Evolutionary conservation across 2,329 filamentous ascomycete genomes (phyloP).

Genomic region (Zasmidium cellare): DNA sequence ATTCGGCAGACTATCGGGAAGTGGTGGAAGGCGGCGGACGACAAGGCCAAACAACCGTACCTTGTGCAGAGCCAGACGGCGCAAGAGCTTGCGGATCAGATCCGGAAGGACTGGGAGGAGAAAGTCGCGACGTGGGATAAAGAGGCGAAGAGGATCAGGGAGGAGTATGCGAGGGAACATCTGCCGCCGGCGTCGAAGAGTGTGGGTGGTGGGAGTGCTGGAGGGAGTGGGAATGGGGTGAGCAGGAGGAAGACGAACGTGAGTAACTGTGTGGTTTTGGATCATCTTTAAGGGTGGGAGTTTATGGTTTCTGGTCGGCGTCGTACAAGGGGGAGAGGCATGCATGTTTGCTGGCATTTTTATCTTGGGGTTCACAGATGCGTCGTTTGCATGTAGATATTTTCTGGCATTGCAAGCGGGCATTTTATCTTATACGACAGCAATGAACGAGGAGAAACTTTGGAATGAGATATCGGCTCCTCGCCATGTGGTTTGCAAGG

Average conservation of each 20-base stretch:
- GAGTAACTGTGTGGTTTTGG: slow-evolving; percentile 32
- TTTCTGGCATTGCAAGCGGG: not conserved
- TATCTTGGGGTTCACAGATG: not conserved
- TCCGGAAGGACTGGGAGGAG: slow-evolving; percentile 60
- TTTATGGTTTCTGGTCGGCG: no score
- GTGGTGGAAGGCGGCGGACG: slow-evolving; percentile 80
- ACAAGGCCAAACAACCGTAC: slow-evolving; percentile 74
- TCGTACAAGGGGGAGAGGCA: not conserved
- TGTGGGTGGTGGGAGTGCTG: slow-evolving; percentile 3
- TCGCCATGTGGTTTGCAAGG: no score
- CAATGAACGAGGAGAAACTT: not conserved
- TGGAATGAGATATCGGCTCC: not conserved
- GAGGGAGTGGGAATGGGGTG: slow-evolving; percentile 21
- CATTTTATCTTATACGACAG: not conserved
- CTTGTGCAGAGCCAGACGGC: slow-evolving; percentile 71
- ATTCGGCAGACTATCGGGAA: slow-evolving; percentile 82
- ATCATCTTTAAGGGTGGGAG: slow-evolving; percentile 20
- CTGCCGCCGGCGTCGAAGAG: slow-evolving; percentile 25
- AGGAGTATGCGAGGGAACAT: slow-evolving; percentile 39
- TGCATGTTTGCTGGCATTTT: not conserved
- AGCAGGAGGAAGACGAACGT: slow-evolving; percentile 34
- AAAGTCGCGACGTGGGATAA: slow-evolving; percentile 71
- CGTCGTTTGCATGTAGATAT: not conserved
- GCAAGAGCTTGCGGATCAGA: slow-evolving; percentile 63
- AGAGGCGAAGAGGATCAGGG: slow-evolving; percentile 54